Evolutionary conservation across 1,284 basidiomycete genomes (phyloP).

Genomic region (Leccinum olivaceoglutinosum): DNA sequence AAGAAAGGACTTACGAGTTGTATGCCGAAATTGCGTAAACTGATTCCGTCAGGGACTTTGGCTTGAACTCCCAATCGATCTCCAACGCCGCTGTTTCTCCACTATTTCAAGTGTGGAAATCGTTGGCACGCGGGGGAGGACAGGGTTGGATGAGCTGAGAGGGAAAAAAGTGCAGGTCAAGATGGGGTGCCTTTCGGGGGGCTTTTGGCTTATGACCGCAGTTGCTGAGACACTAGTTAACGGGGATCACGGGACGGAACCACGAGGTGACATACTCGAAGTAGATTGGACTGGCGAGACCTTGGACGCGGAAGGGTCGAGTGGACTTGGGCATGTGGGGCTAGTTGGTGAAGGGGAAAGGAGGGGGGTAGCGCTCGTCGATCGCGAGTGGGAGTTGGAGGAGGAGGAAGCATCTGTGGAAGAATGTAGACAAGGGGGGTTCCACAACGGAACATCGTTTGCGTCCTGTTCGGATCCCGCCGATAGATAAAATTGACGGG

Average conservation of each 20-base stretch:
- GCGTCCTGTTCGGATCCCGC: too few relatives aligned
- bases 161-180: constrained; percentile 49
- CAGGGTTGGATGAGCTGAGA: constrained; percentile 37
- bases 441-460: too few relatives aligned
- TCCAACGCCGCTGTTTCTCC: constrained; percentile 20
- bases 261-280: constrained; percentile 7
- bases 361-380: constrained; percentile 28
- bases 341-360: constrained; percentile 17
- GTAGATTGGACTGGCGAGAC: neutral
- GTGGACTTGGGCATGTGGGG: constrained; percentile 9
- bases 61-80: constrained; percentile 56
- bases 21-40: constrained; percentile 76
- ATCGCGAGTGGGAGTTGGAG: constrained; percentile 24
- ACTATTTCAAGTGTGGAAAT: constrained; percentile 20
- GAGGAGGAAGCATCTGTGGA: constrained; percentile 22
- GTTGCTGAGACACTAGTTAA: constrained; percentile 9
- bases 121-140: constrained; percentile 16
- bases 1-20: constrained; percentile 58
- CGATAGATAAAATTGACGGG: too few relatives aligned
- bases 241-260: neutral
- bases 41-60: constrained; percentile 72
- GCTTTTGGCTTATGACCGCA: constrained; percentile 7
- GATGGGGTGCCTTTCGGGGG: constrained; percentile 28
- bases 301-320: constrained; percentile 8
- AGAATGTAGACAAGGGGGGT: too few relatives aligned